These are phyloP conservation scores for Hygrocybe coccinea DNA, from an alignment of 768 basidiomycete genomes.

Conservation along the genomic window DNA sequence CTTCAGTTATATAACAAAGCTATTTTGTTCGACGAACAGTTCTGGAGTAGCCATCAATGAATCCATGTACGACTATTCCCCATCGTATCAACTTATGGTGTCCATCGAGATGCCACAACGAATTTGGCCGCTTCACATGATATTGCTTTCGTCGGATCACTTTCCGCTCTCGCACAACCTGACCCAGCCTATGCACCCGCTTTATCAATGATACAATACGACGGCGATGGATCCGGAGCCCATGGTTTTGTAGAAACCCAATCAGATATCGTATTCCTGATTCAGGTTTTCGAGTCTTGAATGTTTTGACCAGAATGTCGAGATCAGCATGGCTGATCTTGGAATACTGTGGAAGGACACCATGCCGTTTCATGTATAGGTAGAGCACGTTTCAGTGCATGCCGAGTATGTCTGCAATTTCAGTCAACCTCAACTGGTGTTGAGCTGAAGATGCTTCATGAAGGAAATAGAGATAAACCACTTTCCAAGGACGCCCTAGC, in stretches of 20 bases:
- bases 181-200: conserved; percentile 25
- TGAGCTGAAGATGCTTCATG: neutral
- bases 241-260: conserved; percentile 23
- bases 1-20: conserved; percentile 14
- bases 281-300: conserved; percentile 10
- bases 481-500: neutral
- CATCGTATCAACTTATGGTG: conserved; percentile 19
- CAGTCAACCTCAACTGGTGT: neutral
- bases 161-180: conserved; percentile 13
- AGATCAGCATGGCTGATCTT: conserved; percentile 2
- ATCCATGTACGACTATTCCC: conserved; percentile 27
- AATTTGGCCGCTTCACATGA: conserved; percentile 20
- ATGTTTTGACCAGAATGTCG: conserved; percentile 5
- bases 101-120: conserved; percentile 23
- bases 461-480: neutral
- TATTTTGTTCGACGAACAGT: conserved; percentile 13
- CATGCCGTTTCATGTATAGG: neutral
- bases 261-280: conserved; percentile 27
- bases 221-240: conserved; percentile 22
- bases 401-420: neutral
- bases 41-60: conserved; percentile 22
- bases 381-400: conserved; percentile 1
- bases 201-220: conserved; percentile 18
- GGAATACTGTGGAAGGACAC: neutral
- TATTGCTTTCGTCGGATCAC: conserved; percentile 19